phyloP scores from a whole-genome alignment of 257 asterid genomes.

The Thymus quinquecostatus region DNA sequence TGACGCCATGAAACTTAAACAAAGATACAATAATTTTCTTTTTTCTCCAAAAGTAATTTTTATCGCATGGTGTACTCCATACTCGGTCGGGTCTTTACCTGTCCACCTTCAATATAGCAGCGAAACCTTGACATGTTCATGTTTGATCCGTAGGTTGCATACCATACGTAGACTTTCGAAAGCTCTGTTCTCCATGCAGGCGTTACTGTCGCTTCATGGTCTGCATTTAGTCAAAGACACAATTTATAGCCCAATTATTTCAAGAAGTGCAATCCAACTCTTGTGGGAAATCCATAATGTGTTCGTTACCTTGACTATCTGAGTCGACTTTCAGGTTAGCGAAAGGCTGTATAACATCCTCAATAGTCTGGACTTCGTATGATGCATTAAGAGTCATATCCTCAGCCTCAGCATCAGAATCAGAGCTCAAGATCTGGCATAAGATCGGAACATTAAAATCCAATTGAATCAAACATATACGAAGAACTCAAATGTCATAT shows the following conservation, averaged over 20 bases:
- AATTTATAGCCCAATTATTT: slow-evolving; percentile 30
- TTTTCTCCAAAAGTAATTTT: neutral
- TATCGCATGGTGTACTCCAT: neutral
- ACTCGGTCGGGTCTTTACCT: slow-evolving; percentile 46
- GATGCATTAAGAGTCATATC: slow-evolving; percentile 22
- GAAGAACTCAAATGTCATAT: too few relatives aligned
- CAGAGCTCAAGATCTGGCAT: slow-evolving; percentile 63
- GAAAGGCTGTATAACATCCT: slow-evolving; percentile 61
- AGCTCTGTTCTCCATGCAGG: slow-evolving; percentile 76
- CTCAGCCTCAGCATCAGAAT: slow-evolving; percentile 65
- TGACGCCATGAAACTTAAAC: slow-evolving; percentile 12
- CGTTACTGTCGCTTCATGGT: slow-evolving; percentile 40
- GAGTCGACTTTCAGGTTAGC: slow-evolving; percentile 56
- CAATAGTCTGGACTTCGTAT: slow-evolving; percentile 49
- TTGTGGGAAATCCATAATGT: neutral
- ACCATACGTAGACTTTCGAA: slow-evolving; percentile 70
- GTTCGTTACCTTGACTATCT: slow-evolving; percentile 44
- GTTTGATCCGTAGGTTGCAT: slow-evolving; percentile 90
- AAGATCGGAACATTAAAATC: neutral
- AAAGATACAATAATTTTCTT: neutral
- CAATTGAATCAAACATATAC: too few relatives aligned
- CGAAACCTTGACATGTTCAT: slow-evolving; percentile 66
- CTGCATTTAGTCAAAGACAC: slow-evolving; percentile 41
- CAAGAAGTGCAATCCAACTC: slow-evolving; percentile 20
- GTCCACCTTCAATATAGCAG: slow-evolving; percentile 93